Conservation (phyloP, 2,329 filamentous ascomycete genomes). For the Xylariaceae sp. region DNA sequence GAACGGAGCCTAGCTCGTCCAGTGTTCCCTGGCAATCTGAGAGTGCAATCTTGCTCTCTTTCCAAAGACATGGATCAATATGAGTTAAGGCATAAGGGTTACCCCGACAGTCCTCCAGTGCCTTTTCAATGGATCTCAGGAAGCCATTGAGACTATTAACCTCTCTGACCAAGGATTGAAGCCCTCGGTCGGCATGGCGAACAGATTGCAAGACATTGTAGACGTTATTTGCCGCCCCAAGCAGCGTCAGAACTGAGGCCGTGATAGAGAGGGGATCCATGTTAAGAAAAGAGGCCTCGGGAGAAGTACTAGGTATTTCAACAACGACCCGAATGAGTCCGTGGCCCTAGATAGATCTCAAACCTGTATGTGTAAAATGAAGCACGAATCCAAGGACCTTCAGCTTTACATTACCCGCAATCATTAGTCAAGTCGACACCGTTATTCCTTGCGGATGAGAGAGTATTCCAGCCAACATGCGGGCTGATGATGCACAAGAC, state of each 20-base stretch:
- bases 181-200: conserved; percentile 24
- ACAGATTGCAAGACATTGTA: conserved; percentile 25
- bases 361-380: conserved; percentile 1
- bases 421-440: not conserved
- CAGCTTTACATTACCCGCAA: not conserved
- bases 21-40: conserved; percentile 27
- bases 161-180: conserved; percentile 24
- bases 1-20: conserved; percentile 16
- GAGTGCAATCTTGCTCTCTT: conserved; percentile 28
- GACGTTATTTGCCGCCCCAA: conserved; percentile 26
- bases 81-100: conserved; percentile 24
- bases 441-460: not conserved
- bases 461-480: not conserved
- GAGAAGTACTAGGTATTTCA: not conserved
- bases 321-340: not conserved
- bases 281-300: not conserved
- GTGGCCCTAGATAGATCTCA: not conserved
- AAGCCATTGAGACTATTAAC: conserved; percentile 23
- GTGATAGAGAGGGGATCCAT: conserved; percentile 32
- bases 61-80: conserved; percentile 30
- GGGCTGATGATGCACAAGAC: not conserved
- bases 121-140: conserved; percentile 24
- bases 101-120: conserved; percentile 24
- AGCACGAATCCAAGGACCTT: not conserved
- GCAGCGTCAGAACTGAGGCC: conserved; percentile 24